Conservation (phyloP, 2,329 filamentous ascomycete species). For the Fusarium marasasianum region DNA sequence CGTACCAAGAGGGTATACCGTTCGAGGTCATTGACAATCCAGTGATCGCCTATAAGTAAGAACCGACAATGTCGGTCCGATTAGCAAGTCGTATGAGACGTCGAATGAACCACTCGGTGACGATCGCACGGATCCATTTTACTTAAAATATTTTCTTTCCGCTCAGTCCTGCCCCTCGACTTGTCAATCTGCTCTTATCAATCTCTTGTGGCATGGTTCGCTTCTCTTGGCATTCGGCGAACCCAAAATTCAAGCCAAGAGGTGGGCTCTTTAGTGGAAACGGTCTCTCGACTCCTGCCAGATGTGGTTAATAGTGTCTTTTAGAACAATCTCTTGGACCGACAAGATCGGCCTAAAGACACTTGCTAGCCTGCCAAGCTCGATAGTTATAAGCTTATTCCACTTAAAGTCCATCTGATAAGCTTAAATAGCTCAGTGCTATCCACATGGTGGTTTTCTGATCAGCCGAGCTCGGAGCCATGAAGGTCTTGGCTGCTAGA, state of each 20-base stretch:
- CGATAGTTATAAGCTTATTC: not conserved
- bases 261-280: not conserved
- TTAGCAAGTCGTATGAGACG: accelerated
- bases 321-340: not conserved
- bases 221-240: not conserved
- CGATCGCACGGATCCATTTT: not conserved
- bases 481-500: not conserved
- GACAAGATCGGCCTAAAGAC: accelerated
- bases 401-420: not conserved
- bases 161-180: accelerated
- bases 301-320: not conserved
- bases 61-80: not conserved
- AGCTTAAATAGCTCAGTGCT: not conserved
- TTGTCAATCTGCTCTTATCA: not conserved
- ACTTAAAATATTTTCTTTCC: accelerated
- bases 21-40: accelerated
- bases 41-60: accelerated
- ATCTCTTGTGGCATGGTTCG: not conserved
- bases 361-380: not conserved
- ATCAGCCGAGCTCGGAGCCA: not conserved
- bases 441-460: not conserved
- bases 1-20: no score
- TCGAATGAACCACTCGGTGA: not conserved
- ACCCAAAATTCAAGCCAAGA: not conserved
- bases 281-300: not conserved